A percentile compares a stretch with the other conserved stretches of the same genome.
Evolutionary conservation across 495 filamentous ascomycete species (phyloP).

Genomic region (Baudoinia panamericana): DNA sequence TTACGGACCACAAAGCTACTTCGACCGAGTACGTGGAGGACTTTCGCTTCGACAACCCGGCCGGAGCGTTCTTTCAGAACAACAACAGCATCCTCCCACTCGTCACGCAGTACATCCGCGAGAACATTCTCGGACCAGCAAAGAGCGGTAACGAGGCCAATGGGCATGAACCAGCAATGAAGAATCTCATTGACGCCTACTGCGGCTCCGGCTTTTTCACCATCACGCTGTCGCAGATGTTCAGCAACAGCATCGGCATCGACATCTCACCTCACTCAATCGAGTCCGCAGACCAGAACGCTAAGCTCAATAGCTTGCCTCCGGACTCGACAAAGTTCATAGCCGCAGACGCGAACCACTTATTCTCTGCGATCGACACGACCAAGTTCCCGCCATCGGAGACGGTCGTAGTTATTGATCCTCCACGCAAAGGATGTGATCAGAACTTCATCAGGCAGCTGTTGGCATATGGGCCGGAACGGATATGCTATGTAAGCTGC

Average conservation of each 20-base stretch:
- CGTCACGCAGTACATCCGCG: conserved; percentile 84
- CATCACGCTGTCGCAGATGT: conserved; percentile 74
- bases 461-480: conserved; percentile 54
- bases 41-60: conserved; percentile 78
- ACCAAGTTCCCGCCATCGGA: conserved; percentile 53
- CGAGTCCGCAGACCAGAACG: conserved; percentile 60
- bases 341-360: conserved; percentile 64
- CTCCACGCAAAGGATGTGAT: conserved; percentile 89
- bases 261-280: conserved; percentile 64
- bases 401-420: conserved; percentile 84
- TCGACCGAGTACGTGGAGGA: conserved; percentile 76
- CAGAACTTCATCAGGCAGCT: conserved; percentile 70
- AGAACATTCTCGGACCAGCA: conserved; percentile 47
- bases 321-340: conserved; percentile 56
- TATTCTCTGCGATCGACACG: conserved; percentile 54
- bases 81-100: conserved; percentile 93
- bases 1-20: conserved; percentile 69
- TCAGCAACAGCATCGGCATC: conserved; percentile 55
- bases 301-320: conserved; percentile 57
- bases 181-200: conserved; percentile 90
- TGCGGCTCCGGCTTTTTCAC: conserved; percentile 95
- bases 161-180: conserved; percentile 35
- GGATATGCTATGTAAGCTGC: conserved; percentile 88
- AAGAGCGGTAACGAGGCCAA: conserved; percentile 1
- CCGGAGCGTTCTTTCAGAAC: conserved; percentile 95